Conservation (phyloP, 441 rosid genomes). For the Euphorbia celastroides region DNA sequence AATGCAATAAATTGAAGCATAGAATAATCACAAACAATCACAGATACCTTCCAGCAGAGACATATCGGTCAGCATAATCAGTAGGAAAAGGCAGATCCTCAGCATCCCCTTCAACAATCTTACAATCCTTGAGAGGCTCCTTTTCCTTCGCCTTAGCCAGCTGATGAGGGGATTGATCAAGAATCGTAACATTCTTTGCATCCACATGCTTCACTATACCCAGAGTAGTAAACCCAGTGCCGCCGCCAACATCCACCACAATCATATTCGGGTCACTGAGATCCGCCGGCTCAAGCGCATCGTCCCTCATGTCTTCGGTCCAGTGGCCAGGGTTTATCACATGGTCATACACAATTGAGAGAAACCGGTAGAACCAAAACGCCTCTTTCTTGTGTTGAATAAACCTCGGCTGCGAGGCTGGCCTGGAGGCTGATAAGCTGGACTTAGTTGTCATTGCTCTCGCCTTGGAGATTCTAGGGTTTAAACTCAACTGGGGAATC, state of each 20-base stretch:
- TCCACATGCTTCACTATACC: constrained; percentile 93
- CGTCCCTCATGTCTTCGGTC: constrained; percentile 98
- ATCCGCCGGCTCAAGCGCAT: constrained; percentile 93
- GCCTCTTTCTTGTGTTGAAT: constrained; percentile 98
- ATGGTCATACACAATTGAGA: constrained; percentile 90
- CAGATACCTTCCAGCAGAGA: constrained; percentile 83
- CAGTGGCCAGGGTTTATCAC: constrained; percentile 87
- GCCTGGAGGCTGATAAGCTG: constrained; percentile 66
- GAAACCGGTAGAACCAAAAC: constrained; percentile 92
- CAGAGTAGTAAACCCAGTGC: constrained; percentile 90
- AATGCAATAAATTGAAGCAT: no score
- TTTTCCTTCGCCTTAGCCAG: constrained; percentile 85
- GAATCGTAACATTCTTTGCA: constrained; percentile 83
- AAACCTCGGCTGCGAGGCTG: constrained; percentile 94
- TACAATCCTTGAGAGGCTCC: constrained; percentile 89
- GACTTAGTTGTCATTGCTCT: constrained; percentile 40
- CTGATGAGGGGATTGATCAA: constrained; percentile 95
- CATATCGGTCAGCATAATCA: constrained; percentile 88
- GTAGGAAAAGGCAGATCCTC: constrained; percentile 89
- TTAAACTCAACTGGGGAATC: constrained; percentile 27
- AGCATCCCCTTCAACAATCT: constrained; percentile 84
- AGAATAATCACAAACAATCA: no score
- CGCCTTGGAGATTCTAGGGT: constrained; percentile 30
- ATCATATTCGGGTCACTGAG: constrained; percentile 60
- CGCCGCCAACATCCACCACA: constrained; percentile 95